Evolutionary conservation across 371 early-diverging fungal species (phyloP), one percentile per base, ranked within the genome.

Genomic region (Sporodiniella umbellata): DNA sequence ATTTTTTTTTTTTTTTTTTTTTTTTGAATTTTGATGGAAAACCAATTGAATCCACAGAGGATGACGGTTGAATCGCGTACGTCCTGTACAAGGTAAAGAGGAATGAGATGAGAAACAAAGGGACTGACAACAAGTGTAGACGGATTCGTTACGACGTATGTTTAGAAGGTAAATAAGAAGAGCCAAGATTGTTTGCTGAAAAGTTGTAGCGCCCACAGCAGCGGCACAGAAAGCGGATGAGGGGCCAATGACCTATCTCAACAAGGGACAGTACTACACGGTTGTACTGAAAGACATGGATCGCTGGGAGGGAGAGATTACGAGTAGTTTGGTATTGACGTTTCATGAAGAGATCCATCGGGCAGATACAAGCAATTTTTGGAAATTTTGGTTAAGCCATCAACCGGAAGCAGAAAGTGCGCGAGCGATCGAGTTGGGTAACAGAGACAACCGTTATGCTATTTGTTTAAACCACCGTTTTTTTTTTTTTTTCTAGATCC

Each of bases 331-430:
- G 25, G 68, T 71, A 12, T 74, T 90, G 21, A 79, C 80, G 28
- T 90, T 90, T 58, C 87, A 88, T 54, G 91, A 90, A 26, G 81
- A 78, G 7, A 69, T 70, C 17, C 88, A 90, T 61, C 80, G 87
- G 4, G 64, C 68, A 25, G 66, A 81, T 24, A 85, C 89, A 2
- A 64, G 74, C 2, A 79, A 81, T 23, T 86, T 85, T 51, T 90
- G 91, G 91, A 76, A 74, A 42, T 87, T 86, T 49, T 90, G 91
- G 91, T 60, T 87, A 19, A 80, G 80, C 35, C 90, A 90, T 46
- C 89, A 89, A 56, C 54, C 56, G 22, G 52, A 62, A 26, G 37
- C 62, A 0, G 75, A 81, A 17, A 58, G 62, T 3, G 75, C 75
- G 33, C 77, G 79, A 42, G 77, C 80, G 0, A 56, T 86, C 30